Base-by-base conservation (phyloP, 2,329 filamentous ascomycete genomes). In the Colletotrichum graminicola region DNA sequence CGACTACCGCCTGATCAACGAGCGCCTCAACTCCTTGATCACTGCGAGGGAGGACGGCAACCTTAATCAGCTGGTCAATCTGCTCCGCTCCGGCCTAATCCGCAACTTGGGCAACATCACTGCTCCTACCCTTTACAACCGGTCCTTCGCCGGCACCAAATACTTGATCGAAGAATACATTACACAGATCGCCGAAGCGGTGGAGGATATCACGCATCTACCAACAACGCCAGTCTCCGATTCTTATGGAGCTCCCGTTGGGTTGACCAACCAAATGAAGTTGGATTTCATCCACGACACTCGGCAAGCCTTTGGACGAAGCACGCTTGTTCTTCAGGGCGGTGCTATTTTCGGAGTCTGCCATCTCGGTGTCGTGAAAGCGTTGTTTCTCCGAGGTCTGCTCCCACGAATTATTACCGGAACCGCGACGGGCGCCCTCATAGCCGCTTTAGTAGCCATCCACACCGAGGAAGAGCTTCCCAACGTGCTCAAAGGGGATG, bases 61-160 rank as follows among this genome's bases (percentile, higher is more conserved):
- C 79, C 87, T 95, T 54, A 86, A 94, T 67, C 88, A 89, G 21
- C 85, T 97, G 10, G 90, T 94, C 71, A 94, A 94, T 77, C 87
- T 97, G 23, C 86, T 97, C 49, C 91, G 94, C 34, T 94, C 93
- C 18, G 94, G 90, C 3, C 85, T 92, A 23, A 88, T 97, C 39
- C 90, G 95, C 45, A 97, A 98, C 77, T 85, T 97, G n/a, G 95
- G 94, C 69, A 97, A 97, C 79, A 97, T 98, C 76, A 94, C 93
- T 1, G 89, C 92, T 1, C 90, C 93, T 2, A 91, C 91, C 73
- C 85, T 98, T 1, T 98, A 94, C 83, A 95, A 95, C 76, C 89
- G 92, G 69, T 92, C 94, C 16, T 96, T 96, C 78, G 92, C 93
- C 1, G 95, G 95, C 21, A 97, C 95, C 1, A 98, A 98, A 79